Base-by-base conservation (phyloP, 805 yeast species). In the Saturnispora gosingensis region DNA sequence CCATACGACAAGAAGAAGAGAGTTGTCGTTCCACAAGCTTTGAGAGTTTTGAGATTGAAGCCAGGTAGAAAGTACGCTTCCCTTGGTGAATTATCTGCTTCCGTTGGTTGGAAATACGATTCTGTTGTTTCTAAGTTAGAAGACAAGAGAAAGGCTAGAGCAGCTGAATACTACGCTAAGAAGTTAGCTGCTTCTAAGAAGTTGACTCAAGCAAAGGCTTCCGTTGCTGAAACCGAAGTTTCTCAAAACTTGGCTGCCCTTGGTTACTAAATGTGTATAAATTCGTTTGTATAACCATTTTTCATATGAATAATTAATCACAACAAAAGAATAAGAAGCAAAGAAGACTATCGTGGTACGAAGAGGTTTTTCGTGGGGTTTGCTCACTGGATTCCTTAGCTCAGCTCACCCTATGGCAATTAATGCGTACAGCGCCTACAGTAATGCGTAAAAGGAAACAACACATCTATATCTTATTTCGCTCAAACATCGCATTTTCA, bases 61-160 rank as follows among this genome's bases (percentile, higher is more conserved):
- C 98, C 89, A 75, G 99, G 99, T 76, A 89, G 99, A 86, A 93
- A 93, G 81, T 93, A 85, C 96, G 88, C 97, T 78, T 88, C 97
- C 62, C 88, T 93, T 68, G 96, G 96, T 74, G 89, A 93, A 75
- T 83, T 93, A 74, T 85, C 96, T 64, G 76, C 93, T 68, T 83
- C 96, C 70, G 97, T 93, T 67, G 99, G 99, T 75, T 93, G 99
- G 99, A 93, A 90, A 80, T 93, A 93, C 95, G 95, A 90, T 80
- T 89, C 93, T 61, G 84, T 93, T 72, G 99, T 93, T 68, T 88
- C 88, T 72, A 83, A 90, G 73, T 87, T 93, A 73, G 99, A 93
- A 83, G 97, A 89, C 78, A 91, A 95, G 90, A 87, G 99, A 81
- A 90, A 88, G 85, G 95, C 90, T 74, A 89, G 85, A 82, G 83